Evolutionary conservation across 2,329 filamentous ascomycete genomes (phyloP), one percentile per base, ranked within the genome.

Genomic region (Cercospora sp.): DNA sequence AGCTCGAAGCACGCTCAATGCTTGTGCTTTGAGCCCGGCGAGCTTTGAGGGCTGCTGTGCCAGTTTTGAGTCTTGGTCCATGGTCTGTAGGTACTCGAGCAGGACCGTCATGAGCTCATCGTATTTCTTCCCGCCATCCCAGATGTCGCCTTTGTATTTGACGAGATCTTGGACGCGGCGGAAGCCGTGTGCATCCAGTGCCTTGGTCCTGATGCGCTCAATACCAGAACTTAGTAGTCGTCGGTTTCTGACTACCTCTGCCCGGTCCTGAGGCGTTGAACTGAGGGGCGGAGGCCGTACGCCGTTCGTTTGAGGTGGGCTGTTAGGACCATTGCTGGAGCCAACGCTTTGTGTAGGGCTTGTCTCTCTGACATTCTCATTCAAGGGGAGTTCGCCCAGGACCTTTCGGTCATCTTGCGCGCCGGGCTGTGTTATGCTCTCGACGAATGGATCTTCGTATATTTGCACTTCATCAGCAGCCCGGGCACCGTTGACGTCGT

Each of bases 111-210:
- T 81, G 2, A 94, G 83, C 7, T 88, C 84, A 70, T 90, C 87
- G 68, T 92, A 93, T 64, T 90, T 88, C 73, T 90, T 88, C 59
- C 90, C 87, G 68, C 90, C 87, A 1, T 85, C 84, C 75, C 91
- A 88, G 20, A 87, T 83, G 13, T 88, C 84, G 73, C 80, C 78
- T 75, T 84, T 87, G 67, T 91, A 89, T 70, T 90, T 89, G 68
- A 93, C 85, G 71, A 93, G 85, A 45, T 89, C 89, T 77, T 94
- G 91, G 60, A 94, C 83, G 75, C 91, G 91, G 63, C 91, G 87
- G 83, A 94, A 93, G 66, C 91, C 91, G 75, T 93, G 91, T 3
- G 91, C 90, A 75, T 94, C 91, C n/a, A 94, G 85, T 0, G 87
- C 87, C 73, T 88, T 87, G 31, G 87, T 84, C 72, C 88, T 88